Base-by-base conservation (phyloP, 2,329 filamentous ascomycete genomes). In the Cordyceps javanica region DNA sequence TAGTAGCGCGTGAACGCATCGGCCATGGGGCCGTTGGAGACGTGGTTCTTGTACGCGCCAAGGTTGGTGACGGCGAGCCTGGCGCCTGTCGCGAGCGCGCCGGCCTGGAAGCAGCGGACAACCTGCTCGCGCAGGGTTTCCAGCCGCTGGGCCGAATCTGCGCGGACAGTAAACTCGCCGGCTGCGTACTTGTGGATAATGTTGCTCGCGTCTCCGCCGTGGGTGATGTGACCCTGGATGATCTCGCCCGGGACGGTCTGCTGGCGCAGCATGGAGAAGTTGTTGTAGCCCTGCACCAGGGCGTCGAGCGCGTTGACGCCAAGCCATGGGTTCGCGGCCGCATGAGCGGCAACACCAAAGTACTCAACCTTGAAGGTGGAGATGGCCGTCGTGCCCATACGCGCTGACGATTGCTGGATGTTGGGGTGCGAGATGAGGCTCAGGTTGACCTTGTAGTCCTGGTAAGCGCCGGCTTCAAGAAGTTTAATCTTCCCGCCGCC, bases 251-350 rank as follows among this genome's bases (percentile, higher is more conserved):
- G 79, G 66, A 75, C 72, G 5, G 77, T 75, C 67, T 85, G 81
- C 68, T 84, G 81, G 3, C 82, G 75, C 34, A 85, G 71, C 6
- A 79, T 70, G 0, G 77, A 74, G 6, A 84, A 65, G 44, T 69
- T 70, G 50, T 73, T 75, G 63, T 79, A 79, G 6, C 71, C 75
- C 0, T 73, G 70, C 3, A 85, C 69, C 23, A 82, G 62, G 0
- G 80, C 81, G 64, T 85, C 82, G 1, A 84, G 73, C 0, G 81
- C 81, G 63, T 85, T 85, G 63, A 81, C 72, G 0, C 82, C 81
- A 5, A 80, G 72, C 81, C 80, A 84, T 0, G 81, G 82, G 30
- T 73, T 77, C 1, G 75, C 74, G 3, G 79, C 80, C 0, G 81
- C 81, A 62, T 84, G 81, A 0, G 82, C 80, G 55, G 78, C 77